A percentile compares a stretch with the other conserved stretches of the same genome.
These are phyloP conservation scores for Vigna hirtella DNA, from an alignment of 306 rosid species.

Conservation along the genomic window DNA sequence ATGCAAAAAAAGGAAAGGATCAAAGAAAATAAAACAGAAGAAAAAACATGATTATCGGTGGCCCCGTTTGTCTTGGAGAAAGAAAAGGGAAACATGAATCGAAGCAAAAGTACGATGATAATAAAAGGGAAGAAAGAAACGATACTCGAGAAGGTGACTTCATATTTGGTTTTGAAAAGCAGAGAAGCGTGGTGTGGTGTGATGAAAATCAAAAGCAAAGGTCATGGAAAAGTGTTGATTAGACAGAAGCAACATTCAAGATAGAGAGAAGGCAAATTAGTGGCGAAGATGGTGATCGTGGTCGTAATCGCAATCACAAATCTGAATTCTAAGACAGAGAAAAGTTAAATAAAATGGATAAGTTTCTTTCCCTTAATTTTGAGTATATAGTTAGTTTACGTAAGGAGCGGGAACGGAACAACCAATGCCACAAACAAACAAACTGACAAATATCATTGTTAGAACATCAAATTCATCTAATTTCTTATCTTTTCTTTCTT, in stretches of 20 bases:
- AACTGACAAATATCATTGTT: not conserved
- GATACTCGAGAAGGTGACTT: constrained; percentile 36
- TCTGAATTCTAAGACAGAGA: not conserved
- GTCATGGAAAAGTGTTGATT: constrained; percentile 9
- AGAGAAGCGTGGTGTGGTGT: not conserved
- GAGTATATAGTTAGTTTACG: constrained; percentile 33
- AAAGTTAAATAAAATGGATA: not conserved
- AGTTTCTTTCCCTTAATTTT: constrained; percentile 14
- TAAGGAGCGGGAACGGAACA: constrained; percentile 44
- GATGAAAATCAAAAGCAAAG: constrained; percentile 8
- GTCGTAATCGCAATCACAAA: not conserved
- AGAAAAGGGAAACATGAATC: not conserved
- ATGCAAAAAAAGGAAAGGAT: not conserved
- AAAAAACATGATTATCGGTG: not conserved
- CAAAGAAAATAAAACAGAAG: not conserved
- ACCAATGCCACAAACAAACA: constrained; percentile 30
- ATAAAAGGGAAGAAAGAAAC: not conserved
- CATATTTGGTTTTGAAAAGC: constrained; percentile 26
- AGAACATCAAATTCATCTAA: not conserved
- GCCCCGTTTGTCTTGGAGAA: not conserved
- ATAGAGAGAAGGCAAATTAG: not conserved
- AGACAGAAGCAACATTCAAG: not conserved
- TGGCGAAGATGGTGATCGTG: not conserved
- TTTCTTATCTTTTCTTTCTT: not conserved
- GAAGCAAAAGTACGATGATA: not conserved